These are phyloP conservation scores for Monosporascus sp. DNA, from an alignment of 2,329 filamentous ascomycete genomes.

Conservation along the genomic window DNA sequence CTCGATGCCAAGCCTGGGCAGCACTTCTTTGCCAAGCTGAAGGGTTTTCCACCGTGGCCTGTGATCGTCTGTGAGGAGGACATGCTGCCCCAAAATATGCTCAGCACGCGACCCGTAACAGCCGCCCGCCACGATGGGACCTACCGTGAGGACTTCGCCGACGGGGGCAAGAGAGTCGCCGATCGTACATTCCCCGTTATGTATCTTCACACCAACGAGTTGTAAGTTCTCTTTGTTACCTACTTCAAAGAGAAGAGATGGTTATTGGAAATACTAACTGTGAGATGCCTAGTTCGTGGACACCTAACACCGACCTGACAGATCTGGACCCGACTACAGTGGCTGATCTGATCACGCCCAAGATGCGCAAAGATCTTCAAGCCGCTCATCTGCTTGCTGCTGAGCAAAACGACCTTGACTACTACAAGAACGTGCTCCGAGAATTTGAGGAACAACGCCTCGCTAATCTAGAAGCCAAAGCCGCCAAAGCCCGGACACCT, in stretches of 20 bases:
- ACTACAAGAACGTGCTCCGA: conserved; percentile 77
- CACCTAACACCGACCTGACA: conserved; percentile 74
- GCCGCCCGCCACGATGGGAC: conserved; percentile 77
- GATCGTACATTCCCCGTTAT: conserved; percentile 91
- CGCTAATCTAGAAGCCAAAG: conserved; percentile 45
- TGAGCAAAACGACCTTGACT: conserved; percentile 68
- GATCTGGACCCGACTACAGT: conserved; percentile 72
- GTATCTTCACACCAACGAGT: conserved; percentile 93
- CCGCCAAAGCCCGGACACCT: conserved; percentile 22
- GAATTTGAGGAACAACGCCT: conserved; percentile 62
- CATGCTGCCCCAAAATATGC: conserved; percentile 77
- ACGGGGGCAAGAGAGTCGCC: conserved; percentile 78
- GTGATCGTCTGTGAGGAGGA: conserved; percentile 89
- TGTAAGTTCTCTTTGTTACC: conserved; percentile 57
- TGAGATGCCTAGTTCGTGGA: conserved; percentile 67
- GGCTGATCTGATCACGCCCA: conserved; percentile 62
- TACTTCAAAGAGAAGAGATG: background rate
- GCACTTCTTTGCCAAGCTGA: conserved; percentile 87
- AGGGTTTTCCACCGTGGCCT: conserved; percentile 92
- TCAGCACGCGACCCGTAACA: conserved; percentile 76
- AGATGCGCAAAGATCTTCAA: conserved; percentile 74
- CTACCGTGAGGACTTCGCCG: conserved; percentile 80
- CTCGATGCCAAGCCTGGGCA: conserved; percentile 84
- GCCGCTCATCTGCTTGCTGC: conserved; percentile 75
- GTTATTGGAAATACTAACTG: conserved; percentile 5